Conservation (phyloP, 2,329 filamentous ascomycete genomes). For the Nothopassalora personata region DNA sequence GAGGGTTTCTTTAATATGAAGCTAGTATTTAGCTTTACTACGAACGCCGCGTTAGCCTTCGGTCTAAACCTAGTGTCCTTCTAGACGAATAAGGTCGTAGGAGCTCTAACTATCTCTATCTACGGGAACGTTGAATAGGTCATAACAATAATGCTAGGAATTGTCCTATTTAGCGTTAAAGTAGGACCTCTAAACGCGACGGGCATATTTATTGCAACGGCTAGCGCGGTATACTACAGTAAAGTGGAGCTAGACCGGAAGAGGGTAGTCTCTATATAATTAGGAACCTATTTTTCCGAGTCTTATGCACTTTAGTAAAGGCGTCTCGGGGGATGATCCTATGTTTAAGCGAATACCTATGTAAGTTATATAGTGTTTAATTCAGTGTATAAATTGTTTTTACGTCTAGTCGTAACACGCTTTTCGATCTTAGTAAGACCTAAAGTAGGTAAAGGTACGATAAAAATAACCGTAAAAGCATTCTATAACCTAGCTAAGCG, state of each 20-base stretch:
- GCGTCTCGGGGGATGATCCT: background rate
- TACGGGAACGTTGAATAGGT: constrained; percentile 36
- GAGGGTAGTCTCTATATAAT: constrained; percentile 12
- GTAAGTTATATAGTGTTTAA: no score
- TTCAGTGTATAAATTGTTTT: background rate
- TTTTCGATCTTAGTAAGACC: no score
- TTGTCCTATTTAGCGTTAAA: constrained; percentile 33
- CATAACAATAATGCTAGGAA: constrained; percentile 34
- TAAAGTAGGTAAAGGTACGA: no score
- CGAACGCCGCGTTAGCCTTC: constrained; percentile 33
- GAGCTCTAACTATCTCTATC: constrained; percentile 35
- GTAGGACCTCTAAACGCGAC: constrained; percentile 46
- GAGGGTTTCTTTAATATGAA: constrained; percentile 23
- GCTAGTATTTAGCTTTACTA: constrained; percentile 23
- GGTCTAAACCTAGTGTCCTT: constrained; percentile 36
- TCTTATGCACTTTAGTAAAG: background rate
- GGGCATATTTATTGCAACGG: constrained; percentile 51
- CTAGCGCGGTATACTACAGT: constrained; percentile 54
- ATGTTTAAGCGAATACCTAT: background rate
- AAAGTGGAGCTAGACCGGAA: constrained; percentile 53
- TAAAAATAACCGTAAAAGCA: no score
- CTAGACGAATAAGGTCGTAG: constrained; percentile 36
- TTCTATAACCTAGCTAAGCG: no score
- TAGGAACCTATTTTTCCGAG: background rate
- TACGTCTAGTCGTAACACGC: no score